Evolutionary conservation across 139 green algal genomes (phyloP).

Genomic region (Tetradesmus lagerheimii): DNA sequence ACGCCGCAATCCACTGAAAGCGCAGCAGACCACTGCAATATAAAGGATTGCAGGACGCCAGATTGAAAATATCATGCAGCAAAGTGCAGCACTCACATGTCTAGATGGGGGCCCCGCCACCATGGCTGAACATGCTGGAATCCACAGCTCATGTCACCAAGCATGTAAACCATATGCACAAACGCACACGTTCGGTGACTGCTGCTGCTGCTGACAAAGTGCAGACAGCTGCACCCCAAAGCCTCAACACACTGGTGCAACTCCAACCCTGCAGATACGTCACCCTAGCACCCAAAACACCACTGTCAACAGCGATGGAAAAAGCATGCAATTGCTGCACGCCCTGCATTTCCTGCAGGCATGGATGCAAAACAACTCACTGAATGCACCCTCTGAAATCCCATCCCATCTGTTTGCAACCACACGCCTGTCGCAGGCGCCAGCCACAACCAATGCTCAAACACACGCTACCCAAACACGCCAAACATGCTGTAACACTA

Average conservation of each 20-base stretch:
- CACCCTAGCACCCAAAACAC: too few species aligned
- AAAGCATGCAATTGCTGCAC: background rate
- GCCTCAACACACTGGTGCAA: background rate
- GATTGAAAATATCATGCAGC: too few species aligned
- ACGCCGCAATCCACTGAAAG: too few species aligned
- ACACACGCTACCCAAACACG: background rate
- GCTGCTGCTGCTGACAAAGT: background rate
- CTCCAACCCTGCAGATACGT: background rate
- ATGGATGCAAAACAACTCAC: background rate
- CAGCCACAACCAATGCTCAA: background rate
- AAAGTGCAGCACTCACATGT: too few species aligned
- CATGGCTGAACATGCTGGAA: background rate
- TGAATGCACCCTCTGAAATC: background rate
- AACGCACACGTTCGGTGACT: background rate
- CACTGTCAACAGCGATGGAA: too few species aligned
- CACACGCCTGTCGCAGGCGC: too few species aligned
- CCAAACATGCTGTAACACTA: background rate
- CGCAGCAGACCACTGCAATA: too few species aligned
- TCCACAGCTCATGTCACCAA: too few species aligned
- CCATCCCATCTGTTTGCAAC: too few species aligned
- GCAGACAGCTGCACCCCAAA: background rate
- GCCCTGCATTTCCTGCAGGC: background rate
- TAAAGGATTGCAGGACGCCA: too few species aligned
- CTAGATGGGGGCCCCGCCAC: too few species aligned
- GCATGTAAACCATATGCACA: background rate